These are phyloP conservation scores for Pelargonium fulgidum DNA, from an alignment of 441 rosid species.

Conservation along the genomic window DNA sequence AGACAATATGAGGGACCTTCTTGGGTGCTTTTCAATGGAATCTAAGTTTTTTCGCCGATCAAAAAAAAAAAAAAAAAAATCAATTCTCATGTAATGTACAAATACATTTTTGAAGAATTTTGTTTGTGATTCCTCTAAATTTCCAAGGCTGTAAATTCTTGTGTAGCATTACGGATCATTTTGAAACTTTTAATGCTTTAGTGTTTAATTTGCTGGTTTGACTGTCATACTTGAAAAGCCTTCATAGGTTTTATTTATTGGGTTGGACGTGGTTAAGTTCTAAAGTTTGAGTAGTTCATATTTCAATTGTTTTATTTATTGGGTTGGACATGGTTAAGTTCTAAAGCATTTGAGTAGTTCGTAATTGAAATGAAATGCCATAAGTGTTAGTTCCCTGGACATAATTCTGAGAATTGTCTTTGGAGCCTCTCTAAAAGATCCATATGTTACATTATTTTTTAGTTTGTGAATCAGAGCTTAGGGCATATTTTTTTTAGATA, in stretches of 20 bases:
- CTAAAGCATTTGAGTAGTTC: not conserved
- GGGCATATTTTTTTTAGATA: too few species aligned
- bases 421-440: not conserved
- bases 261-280: not conserved
- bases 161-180: not conserved
- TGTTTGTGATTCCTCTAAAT: not conserved
- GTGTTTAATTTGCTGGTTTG: not conserved
- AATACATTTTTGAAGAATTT: not conserved
- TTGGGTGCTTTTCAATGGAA: too few species aligned
- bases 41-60: too few species aligned
- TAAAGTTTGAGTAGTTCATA: not conserved
- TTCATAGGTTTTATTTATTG: slow-evolving; percentile 3
- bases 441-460: not conserved
- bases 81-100: not conserved
- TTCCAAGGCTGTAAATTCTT: not conserved
- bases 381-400: not conserved
- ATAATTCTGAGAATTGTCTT: not conserved
- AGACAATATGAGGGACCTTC: too few species aligned
- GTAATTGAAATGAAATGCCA: not conserved
- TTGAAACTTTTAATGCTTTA: not conserved
- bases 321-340: not conserved
- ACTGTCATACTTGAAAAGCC: not conserved
- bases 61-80: too few species aligned
- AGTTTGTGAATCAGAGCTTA: not conserved
- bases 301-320: not conserved